These are phyloP conservation scores for Eimeria zaria DNA, from an alignment of 169 alveolate species.

Conservation along the genomic window DNA sequence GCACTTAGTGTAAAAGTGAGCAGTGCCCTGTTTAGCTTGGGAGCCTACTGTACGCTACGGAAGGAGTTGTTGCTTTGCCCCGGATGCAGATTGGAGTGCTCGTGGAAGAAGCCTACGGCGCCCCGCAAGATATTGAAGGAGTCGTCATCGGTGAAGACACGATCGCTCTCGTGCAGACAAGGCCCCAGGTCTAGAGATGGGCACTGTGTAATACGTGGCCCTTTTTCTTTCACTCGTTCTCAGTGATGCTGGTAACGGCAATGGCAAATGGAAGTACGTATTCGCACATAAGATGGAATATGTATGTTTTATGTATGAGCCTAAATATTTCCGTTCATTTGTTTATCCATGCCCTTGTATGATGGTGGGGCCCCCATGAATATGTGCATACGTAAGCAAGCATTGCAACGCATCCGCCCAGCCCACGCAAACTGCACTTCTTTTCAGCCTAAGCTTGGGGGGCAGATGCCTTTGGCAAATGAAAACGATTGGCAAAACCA, in stretches of 20 bases:
- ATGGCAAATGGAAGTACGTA: neutral
- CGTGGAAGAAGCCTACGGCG: slow-evolving; percentile 71
- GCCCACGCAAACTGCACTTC: neutral
- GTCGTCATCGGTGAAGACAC: slow-evolving; percentile 79
- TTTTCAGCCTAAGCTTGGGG: neutral
- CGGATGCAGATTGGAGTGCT: slow-evolving; percentile 50
- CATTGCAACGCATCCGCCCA: neutral
- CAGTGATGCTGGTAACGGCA: neutral
- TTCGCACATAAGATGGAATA: neutral
- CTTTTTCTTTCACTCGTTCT: neutral
- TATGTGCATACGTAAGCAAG: neutral
- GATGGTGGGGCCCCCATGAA: neutral
- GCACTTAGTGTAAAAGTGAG: neutral
- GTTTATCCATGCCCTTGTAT: neutral
- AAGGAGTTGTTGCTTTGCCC: neutral
- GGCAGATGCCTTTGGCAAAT: neutral
- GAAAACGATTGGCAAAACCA: neutral
- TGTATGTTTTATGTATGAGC: neutral
- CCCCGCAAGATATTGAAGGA: slow-evolving; percentile 82
- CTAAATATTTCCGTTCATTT: neutral
- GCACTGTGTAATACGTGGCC: neutral
- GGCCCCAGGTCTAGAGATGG: slow-evolving; percentile 56
- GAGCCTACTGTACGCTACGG: neutral
- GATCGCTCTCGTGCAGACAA: slow-evolving; percentile 77
- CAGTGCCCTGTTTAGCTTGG: neutral